These are phyloP conservation scores for Solanum neorickii DNA, from an alignment of 257 asterid genomes.

Conservation along the genomic window DNA sequence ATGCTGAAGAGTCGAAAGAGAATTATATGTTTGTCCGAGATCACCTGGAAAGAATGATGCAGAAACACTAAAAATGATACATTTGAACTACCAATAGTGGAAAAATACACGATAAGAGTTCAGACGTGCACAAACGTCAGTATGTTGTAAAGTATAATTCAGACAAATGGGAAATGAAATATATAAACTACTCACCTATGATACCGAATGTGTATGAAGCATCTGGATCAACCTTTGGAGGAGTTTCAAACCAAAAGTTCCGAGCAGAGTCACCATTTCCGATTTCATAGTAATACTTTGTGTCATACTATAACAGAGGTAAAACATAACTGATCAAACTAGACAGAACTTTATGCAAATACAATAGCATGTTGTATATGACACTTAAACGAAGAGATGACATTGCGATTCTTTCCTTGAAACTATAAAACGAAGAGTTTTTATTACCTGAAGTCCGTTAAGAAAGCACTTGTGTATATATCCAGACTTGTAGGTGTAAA, in stretches of 20 bases:
- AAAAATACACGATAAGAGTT: background rate
- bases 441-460: constrained; percentile 68
- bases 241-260: constrained; percentile 82
- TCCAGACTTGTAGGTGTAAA: constrained; percentile 74
- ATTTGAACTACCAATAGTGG: background rate
- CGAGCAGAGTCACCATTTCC: constrained; percentile 79
- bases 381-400: background rate
- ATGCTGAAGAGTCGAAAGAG: constrained; percentile 87
- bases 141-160: background rate
- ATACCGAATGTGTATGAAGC: constrained; percentile 85
- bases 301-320: constrained; percentile 33
- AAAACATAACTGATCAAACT: background rate
- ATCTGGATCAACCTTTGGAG: constrained; percentile 68
- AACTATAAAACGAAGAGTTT: background rate
- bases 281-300: constrained; percentile 69
- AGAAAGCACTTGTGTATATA: constrained; percentile 76
- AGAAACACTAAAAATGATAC: background rate
- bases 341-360: background rate
- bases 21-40: constrained; percentile 93
- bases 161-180: background rate
- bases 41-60: constrained; percentile 44
- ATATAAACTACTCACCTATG: constrained; percentile 51
- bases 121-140: background rate
- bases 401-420: background rate
- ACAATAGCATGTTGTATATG: background rate